phyloP scores from a whole-genome alignment of 2,329 filamentous ascomycete genomes.

The Fusarium cyanostomum region DNA sequence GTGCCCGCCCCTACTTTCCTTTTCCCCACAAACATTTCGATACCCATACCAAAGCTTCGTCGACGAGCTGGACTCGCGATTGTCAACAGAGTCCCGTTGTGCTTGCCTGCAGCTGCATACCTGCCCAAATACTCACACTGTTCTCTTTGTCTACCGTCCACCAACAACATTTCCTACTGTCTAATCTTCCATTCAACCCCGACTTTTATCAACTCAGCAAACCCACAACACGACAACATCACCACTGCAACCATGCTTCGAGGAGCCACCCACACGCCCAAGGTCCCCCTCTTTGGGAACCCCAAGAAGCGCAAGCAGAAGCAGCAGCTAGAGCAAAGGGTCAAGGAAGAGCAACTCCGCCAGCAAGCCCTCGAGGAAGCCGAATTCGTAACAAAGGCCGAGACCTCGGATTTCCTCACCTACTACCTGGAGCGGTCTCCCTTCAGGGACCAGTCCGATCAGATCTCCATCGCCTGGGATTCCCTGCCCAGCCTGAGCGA shows the following conservation, averaged over 20 bases:
- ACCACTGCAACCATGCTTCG: slow-evolving; percentile 28
- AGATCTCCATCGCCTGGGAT: slow-evolving; percentile 48
- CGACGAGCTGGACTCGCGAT: slow-evolving; percentile 33
- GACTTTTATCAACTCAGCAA: slow-evolving; percentile 2
- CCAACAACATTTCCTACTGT: slow-evolving; percentile 17
- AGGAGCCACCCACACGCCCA: slow-evolving; percentile 33
- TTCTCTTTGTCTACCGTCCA: slow-evolving; percentile 22
- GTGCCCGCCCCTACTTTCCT: slow-evolving; percentile 21
- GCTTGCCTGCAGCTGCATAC: slow-evolving; percentile 27
- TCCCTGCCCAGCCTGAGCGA: slow-evolving; percentile 48
- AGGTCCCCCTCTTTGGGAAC: slow-evolving; percentile 39
- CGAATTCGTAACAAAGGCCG: slow-evolving; percentile 44
- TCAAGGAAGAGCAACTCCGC: slow-evolving; percentile 35
- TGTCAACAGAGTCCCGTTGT: slow-evolving; percentile 22
- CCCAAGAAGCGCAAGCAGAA: slow-evolving; percentile 42
- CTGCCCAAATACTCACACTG: slow-evolving; percentile 27
- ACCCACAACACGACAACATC: not conserved
- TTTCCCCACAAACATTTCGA: slow-evolving; percentile 3
- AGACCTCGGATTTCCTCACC: slow-evolving; percentile 47
- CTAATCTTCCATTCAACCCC: slow-evolving; percentile 11
- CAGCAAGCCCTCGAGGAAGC: slow-evolving; percentile 42
- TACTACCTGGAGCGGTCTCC: slow-evolving; percentile 45
- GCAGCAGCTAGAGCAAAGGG: slow-evolving; percentile 35
- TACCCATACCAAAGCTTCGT: not conserved
- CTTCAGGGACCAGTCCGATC: slow-evolving; percentile 43